Evolutionary conservation across 2,329 filamentous ascomycete species (phyloP).

Genomic region (Penicillium sp.): DNA sequence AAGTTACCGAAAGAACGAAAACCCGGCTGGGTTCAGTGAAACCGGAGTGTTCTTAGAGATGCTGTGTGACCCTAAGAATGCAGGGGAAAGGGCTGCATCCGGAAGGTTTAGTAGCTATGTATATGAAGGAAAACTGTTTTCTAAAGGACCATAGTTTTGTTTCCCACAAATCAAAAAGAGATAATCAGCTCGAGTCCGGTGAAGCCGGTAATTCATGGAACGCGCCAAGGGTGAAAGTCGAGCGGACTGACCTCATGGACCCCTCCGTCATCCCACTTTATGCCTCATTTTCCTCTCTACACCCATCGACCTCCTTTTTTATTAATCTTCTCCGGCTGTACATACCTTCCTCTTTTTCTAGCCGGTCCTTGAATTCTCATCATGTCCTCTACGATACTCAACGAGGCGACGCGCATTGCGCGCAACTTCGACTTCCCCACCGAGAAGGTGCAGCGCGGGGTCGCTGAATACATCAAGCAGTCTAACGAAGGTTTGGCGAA

Average conservation of each 20-base stretch:
- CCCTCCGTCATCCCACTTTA: slow-evolving; percentile 19
- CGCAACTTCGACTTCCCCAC: slow-evolving; percentile 80
- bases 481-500: slow-evolving; percentile 80
- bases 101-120: not conserved
- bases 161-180: not conserved
- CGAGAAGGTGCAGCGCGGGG: slow-evolving; percentile 71
- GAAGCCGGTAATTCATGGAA: slow-evolving; percentile 19
- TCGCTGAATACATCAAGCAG: slow-evolving; percentile 79
- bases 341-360: not conserved
- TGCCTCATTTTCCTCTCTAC: slow-evolving; percentile 2
- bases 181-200: slow-evolving; percentile 4
- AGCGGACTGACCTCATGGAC: slow-evolving; percentile 33
- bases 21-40: not conserved
- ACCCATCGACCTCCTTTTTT: not conserved
- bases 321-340: not conserved
- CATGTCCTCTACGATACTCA: slow-evolving; percentile 45
- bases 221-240: not conserved
- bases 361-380: slow-evolving; percentile 4
- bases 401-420: slow-evolving; percentile 74
- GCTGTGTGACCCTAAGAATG: slow-evolving; percentile 9
- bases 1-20: not conserved
- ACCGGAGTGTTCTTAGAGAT: not conserved
- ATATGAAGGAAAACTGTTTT: not conserved
- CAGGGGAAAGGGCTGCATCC: slow-evolving; percentile 9
- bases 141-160: not conserved